A percentile compares a stretch with the other conserved stretches of the same genome.
These are phyloP conservation scores for Parascedosporium putredinis DNA, from an alignment of 2,329 filamentous ascomycete species.

Conservation along the genomic window DNA sequence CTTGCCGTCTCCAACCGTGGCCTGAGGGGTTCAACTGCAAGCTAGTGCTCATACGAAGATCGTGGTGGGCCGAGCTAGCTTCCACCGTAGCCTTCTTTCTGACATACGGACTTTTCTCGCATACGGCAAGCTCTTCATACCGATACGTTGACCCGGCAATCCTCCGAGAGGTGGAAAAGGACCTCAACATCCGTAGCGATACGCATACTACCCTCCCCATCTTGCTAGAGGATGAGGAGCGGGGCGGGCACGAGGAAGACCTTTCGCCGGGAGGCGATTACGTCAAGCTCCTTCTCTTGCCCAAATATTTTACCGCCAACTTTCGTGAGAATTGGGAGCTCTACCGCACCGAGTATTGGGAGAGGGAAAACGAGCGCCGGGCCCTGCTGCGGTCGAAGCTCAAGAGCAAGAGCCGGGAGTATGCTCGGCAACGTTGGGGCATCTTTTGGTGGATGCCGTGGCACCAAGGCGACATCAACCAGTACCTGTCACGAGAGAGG, in stretches of 20 bases:
- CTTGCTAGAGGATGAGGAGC: conserved; percentile 45
- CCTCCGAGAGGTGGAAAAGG: conserved; percentile 49
- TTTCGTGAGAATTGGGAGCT: conserved; percentile 97
- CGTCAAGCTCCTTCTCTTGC: conserved; percentile 78
- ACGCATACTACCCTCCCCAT: conserved; percentile 31
- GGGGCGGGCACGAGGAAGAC: conserved; percentile 73
- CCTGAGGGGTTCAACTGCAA: conserved; percentile 92
- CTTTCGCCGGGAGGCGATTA: conserved; percentile 83
- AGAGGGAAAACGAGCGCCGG: conserved; percentile 85
- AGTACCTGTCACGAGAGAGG: conserved; percentile 16
- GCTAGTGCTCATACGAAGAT: conserved; percentile 75
- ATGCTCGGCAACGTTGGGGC: conserved; percentile 57
- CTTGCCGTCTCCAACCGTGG: conserved; percentile 82
- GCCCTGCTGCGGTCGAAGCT: conserved; percentile 61
- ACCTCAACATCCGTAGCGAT: conserved; percentile 37
- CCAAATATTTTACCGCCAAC: conserved; percentile 88
- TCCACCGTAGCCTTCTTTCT: conserved; percentile 67
- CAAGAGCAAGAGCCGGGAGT: conserved; percentile 54
- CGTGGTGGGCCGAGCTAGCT: conserved; percentile 69
- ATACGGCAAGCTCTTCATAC: conserved; percentile 58
- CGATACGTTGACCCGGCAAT: conserved; percentile 62
- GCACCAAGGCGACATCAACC: conserved; percentile 27
- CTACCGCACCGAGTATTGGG: conserved; percentile 92
- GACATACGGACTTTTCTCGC: conserved; percentile 63
- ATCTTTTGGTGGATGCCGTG: conserved; percentile 85